Percentiles rank a stretch among this genome's conserved stretches.
Evolutionary conservation across 257 asterid species (phyloP).

Genomic region (Penstemon barbatus): DNA sequence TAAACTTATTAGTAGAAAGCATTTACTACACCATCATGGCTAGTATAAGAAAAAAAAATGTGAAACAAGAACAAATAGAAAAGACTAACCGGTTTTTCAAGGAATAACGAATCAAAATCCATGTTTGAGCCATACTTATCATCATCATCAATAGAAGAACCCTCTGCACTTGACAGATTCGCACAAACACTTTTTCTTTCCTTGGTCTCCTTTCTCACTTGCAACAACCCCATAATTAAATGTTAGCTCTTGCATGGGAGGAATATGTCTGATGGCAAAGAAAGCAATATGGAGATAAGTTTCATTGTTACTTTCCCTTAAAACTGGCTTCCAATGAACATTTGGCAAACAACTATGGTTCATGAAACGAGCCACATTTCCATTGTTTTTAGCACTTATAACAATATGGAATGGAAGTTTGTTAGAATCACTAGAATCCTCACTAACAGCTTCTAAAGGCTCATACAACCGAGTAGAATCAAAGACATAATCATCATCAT

Average conservation of each 20-base stretch:
- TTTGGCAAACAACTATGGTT: slow-evolving; percentile 93
- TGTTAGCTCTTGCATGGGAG: slow-evolving; percentile 92
- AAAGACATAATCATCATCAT: slow-evolving; percentile 56
- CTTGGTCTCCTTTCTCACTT: slow-evolving; percentile 49
- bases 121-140: too few species aligned
- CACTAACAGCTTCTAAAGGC: slow-evolving; percentile 50
- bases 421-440: slow-evolving; percentile 38
- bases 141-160: slow-evolving; percentile 52
- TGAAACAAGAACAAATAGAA: too few species aligned
- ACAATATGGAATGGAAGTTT: slow-evolving; percentile 68
- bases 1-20: too few species aligned
- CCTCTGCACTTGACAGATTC: slow-evolving; percentile 79
- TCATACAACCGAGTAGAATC: slow-evolving; percentile 79
- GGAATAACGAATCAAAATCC: too few species aligned
- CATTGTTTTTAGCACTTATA: slow-evolving; percentile 64
- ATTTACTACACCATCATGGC: too few species aligned
- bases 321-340: slow-evolving; percentile 78
- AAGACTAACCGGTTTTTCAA: slow-evolving; percentile 21
- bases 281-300: slow-evolving; percentile 73
- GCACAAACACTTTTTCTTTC: slow-evolving; percentile 77
- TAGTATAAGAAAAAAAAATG: too few species aligned
- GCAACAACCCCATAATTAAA: slow-evolving; percentile 75
- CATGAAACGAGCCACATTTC: slow-evolving; percentile 93
- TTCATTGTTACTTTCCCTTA: slow-evolving; percentile 64
- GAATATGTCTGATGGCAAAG: slow-evolving; percentile 79